These are phyloP conservation scores for Trypanosoma rangeli DNA, from an alignment of 208 protist species.

Conservation along the genomic window DNA sequence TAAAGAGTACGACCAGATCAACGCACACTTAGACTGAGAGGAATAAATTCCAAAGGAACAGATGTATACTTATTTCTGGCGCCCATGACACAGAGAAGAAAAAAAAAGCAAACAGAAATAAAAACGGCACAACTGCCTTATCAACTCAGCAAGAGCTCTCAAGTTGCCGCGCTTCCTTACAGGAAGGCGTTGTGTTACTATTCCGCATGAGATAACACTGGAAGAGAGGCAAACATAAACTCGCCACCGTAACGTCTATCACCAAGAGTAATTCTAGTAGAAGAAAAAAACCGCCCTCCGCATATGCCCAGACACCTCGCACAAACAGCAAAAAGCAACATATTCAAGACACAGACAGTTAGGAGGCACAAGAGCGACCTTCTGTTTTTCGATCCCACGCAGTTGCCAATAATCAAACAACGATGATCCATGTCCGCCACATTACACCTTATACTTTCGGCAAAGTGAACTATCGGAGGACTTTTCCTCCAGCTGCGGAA, in stretches of 20 bases:
- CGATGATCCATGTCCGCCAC: constrained; percentile 59
- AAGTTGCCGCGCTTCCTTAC: constrained; percentile 1
- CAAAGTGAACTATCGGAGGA: constrained; percentile 29
- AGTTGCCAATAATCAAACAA: constrained; percentile 73
- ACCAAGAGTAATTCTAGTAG: constrained; percentile 44
- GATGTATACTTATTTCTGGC: background rate
- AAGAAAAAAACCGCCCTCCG: constrained; percentile 25
- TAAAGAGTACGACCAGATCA: constrained; percentile 2
- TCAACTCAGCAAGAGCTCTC: constrained; percentile 5
- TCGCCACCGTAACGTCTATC: constrained; percentile 28
- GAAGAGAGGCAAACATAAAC: constrained; percentile 35
- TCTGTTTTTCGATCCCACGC: constrained; percentile 42
- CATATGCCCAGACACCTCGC: constrained; percentile 39
- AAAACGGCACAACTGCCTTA: constrained; percentile 1
- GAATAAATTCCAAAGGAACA: background rate
- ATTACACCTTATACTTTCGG: constrained; percentile 36
- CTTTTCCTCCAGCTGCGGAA: constrained; percentile 29
- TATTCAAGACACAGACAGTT: constrained; percentile 36
- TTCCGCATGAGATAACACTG: constrained; percentile 30
- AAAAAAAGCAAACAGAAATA: background rate
- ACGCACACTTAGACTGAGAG: background rate
- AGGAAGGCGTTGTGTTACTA: constrained; percentile 9
- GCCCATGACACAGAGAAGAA: background rate
- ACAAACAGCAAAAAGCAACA: constrained; percentile 48
- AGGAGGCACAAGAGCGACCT: constrained; percentile 42